Conservation (phyloP, 306 rosid genomes). For the Quercus robur region DNA sequence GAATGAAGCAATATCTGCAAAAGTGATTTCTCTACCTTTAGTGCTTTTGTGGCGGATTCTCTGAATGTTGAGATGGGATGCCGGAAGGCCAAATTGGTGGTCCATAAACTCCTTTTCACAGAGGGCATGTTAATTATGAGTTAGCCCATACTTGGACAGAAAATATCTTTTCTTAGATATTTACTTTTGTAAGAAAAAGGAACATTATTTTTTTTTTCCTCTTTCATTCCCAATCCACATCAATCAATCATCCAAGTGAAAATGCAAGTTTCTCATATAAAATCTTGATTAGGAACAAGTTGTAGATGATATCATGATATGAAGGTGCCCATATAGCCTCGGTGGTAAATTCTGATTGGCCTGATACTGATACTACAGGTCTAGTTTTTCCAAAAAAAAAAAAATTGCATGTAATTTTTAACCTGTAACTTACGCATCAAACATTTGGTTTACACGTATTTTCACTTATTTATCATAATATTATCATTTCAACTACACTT, state of each 20-base stretch:
- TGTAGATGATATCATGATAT: too few species aligned
- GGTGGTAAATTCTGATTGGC: too few species aligned
- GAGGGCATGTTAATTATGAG: constrained; percentile 36
- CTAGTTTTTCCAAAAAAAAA: too few species aligned
- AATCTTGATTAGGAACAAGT: neutral
- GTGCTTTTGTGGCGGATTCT: constrained; percentile 54
- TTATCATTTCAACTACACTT: too few species aligned
- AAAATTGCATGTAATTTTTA: too few species aligned
- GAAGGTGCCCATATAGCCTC: too few species aligned
- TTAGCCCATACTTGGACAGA: constrained; percentile 42
- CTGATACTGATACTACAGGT: too few species aligned
- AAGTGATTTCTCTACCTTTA: constrained; percentile 45
- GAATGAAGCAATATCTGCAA: constrained; percentile 33
- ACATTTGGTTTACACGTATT: too few species aligned
- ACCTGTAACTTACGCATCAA: too few species aligned
- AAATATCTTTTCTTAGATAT: constrained; percentile 50
- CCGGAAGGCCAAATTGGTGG: constrained; percentile 68
- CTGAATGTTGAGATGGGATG: constrained; percentile 42
- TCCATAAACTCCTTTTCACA: constrained; percentile 63
- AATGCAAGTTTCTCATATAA: neutral
- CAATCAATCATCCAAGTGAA: neutral
- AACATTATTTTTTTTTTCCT: neutral
- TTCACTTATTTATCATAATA: too few species aligned
- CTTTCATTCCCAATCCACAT: constrained; percentile 5
- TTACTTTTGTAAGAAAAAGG: constrained; percentile 30